Conservation (phyloP, 257 asterid genomes). For the Solanum phureja region DNA sequence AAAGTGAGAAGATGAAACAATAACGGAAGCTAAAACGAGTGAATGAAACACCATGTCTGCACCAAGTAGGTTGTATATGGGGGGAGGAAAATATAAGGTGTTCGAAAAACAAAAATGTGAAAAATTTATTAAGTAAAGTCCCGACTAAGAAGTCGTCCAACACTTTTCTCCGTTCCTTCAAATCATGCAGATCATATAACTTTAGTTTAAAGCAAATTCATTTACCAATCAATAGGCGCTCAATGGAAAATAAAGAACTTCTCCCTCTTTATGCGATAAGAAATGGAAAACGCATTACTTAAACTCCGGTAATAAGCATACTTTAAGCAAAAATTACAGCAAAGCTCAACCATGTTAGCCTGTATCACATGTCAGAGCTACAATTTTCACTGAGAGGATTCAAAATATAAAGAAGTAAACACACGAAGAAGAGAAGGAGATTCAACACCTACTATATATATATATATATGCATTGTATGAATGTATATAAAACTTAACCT, state of each 20-base stretch:
- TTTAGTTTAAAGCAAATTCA: background rate
- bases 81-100: background rate
- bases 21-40: background rate
- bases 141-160: background rate
- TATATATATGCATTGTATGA: background rate
- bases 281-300: background rate
- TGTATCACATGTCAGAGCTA: background rate
- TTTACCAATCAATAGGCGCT: background rate
- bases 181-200: background rate
- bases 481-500: background rate
- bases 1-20: background rate
- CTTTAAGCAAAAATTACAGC: background rate
- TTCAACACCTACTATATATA: background rate
- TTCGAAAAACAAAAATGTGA: background rate
- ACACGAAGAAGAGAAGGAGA: background rate
- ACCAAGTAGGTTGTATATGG: background rate
- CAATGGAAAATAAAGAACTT: background rate
- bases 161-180: background rate
- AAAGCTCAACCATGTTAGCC: rapidly evolving
- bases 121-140: background rate
- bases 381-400: background rate
- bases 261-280: background rate
- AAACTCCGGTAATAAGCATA: background rate
- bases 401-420: background rate
- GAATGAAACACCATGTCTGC: background rate